phyloP scores from a whole-genome alignment of 164 flowering plant genomes.

The Amborella trichopoda region DNA sequence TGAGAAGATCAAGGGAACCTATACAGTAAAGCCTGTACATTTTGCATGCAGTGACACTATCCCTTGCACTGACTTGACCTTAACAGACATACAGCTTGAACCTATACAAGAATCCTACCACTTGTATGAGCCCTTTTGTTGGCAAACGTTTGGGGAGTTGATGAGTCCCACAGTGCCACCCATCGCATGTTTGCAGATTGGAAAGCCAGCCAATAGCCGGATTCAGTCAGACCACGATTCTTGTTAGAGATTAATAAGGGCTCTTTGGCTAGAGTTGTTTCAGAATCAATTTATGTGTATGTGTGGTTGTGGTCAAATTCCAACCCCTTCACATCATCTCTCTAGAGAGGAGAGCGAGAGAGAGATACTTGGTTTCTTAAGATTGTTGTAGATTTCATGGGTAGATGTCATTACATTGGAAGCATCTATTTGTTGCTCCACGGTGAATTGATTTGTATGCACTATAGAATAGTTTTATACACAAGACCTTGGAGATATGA shows the following conservation, averaged over 20 bases:
- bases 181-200: constrained; percentile 65
- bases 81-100: constrained; percentile 21
- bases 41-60: constrained; percentile 39
- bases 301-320: constrained; percentile 35
- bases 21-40: constrained; percentile 25
- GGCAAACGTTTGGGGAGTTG: constrained; percentile 84
- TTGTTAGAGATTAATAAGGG: constrained; percentile 29
- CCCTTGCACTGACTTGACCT: constrained; percentile 33
- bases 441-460: too few relatives aligned
- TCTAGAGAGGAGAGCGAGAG: too few relatives aligned
- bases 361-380: too few relatives aligned
- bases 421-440: too few relatives aligned
- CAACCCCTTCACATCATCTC: constrained; percentile 48
- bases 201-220: constrained; percentile 57
- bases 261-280: too few relatives aligned
- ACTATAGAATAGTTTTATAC: too few relatives aligned
- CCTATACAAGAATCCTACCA: constrained; percentile 25
- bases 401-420: too few relatives aligned
- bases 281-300: constrained; percentile 12
- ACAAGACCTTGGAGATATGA: too few relatives aligned
- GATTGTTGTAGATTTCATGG: too few relatives aligned
- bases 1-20: constrained; percentile 31
- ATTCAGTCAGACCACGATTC: constrained; percentile 47
- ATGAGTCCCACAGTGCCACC: constrained; percentile 75
- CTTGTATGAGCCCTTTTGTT: constrained; percentile 54